These are phyloP conservation scores for Ganoderma sinense DNA, from an alignment of 1,284 basidiomycete genomes.

Conservation along the genomic window DNA sequence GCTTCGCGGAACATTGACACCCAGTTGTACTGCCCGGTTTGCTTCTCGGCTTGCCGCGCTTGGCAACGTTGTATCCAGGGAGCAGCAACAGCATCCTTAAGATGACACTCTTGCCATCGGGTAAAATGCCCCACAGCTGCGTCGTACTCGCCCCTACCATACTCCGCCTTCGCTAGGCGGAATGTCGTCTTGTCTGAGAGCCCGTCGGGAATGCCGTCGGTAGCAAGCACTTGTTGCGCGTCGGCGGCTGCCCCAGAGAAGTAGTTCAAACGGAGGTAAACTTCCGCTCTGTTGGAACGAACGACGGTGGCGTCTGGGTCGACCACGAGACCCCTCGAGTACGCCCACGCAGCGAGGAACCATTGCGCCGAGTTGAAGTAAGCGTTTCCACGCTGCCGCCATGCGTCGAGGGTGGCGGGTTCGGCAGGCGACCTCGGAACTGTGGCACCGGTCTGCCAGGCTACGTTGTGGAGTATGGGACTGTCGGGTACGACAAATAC, in stretches of 20 bases:
- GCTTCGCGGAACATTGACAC: constrained; percentile 21
- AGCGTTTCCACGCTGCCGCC: constrained; percentile 27
- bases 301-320: constrained; percentile 24
- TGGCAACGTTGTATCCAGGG: constrained; percentile 25
- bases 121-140: constrained; percentile 21
- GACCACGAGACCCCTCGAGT: constrained; percentile 31
- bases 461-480: constrained; percentile 16
- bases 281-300: constrained; percentile 32
- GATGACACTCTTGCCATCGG: constrained; percentile 19
- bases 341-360: constrained; percentile 36
- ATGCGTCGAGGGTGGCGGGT: constrained; percentile 24
- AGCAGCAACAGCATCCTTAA: constrained; percentile 17
- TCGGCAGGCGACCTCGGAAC: constrained; percentile 6
- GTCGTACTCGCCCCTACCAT: constrained; percentile 24
- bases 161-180: constrained; percentile 23
- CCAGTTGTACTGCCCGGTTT: constrained; percentile 31
- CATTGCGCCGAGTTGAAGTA: constrained; percentile 30
- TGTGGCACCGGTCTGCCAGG: constrained; percentile 17
- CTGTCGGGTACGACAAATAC: constrained; percentile 27
- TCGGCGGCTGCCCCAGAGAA: constrained; percentile 34
- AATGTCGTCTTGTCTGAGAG: constrained; percentile 18
- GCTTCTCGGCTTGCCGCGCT: constrained; percentile 18
- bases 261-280: constrained; percentile 33
- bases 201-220: not conserved
- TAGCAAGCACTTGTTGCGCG: constrained; percentile 24